Evolutionary conservation across 768 basidiomycete genomes (phyloP).

Genomic region (Tylopilus sp.): DNA sequence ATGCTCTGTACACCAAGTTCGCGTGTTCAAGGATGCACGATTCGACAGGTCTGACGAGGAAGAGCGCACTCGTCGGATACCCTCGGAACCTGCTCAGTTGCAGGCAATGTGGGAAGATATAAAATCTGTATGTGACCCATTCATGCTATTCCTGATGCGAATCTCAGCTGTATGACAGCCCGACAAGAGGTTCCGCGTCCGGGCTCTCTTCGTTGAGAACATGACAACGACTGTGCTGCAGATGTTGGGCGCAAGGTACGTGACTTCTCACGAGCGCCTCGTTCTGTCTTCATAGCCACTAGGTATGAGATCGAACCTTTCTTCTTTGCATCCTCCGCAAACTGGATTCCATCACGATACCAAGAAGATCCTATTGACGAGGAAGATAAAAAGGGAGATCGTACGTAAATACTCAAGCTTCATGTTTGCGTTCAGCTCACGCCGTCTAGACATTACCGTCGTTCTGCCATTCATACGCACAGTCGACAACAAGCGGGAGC

Average conservation of each 20-base stretch:
- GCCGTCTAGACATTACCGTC: constrained; percentile 39
- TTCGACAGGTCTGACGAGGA: constrained; percentile 15
- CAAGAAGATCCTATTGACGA: constrained; percentile 45
- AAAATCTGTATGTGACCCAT: constrained; percentile 19
- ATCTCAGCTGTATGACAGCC: constrained; percentile 14
- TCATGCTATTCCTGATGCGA: not conserved
- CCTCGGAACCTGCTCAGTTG: constrained; percentile 10
- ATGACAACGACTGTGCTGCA: constrained; percentile 31
- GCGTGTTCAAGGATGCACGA: constrained; percentile 12
- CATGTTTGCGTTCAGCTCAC: not conserved
- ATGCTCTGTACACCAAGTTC: constrained; percentile 23
- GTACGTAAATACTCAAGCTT: constrained; percentile 27
- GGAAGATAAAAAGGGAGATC: constrained; percentile 45
- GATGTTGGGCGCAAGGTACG: constrained; percentile 38
- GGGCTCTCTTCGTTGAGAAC: constrained; percentile 37
- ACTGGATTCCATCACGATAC: constrained; percentile 67
- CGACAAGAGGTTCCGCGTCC: constrained; percentile 24
- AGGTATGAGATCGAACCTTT: constrained; percentile 56
- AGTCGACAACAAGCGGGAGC: constrained; percentile 29
- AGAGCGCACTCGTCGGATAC: constrained; percentile 9
- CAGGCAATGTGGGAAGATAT: constrained; percentile 29
- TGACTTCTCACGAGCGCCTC: not conserved
- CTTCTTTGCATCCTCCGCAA: constrained; percentile 60
- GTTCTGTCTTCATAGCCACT: not conserved
- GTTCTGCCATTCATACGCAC: constrained; percentile 41